Base-by-base conservation (phyloP, 169 alveolate genomes). In the Plasmodium adleri region DNA sequence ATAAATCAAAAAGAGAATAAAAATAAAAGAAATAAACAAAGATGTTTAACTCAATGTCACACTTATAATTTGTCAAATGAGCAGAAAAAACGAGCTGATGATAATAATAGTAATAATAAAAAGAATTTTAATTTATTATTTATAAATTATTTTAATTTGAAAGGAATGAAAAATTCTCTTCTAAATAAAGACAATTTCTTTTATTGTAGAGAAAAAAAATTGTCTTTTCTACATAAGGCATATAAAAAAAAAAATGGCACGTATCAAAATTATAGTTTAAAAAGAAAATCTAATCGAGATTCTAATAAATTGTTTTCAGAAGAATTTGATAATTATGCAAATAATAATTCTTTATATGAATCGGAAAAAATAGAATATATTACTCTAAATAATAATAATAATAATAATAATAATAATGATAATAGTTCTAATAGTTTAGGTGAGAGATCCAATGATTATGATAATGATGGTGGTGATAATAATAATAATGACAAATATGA, bases 121-220 rank as follows among this genome's bases (percentile, higher is more conserved):
- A 73, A 15, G 8, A 15, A 24, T n/a, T 68, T 52, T 12, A 62
- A 75, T n/a, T 6, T 45, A 47, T 62, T 75, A 45, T 75, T 75
- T 52, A 75, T 75, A 45, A 75, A 75, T 54, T 54, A 60, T 32
- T 24, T 56, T 28, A 43, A 47, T 62, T 75, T 63, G 7, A 60
- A 24, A 17, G 6, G 20, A 10, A 62, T 62, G 62, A 60, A 8
- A 9, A 52, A 72, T 22, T 26, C n/a, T 56, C 28, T 60, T 43
- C 45, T 75, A 24, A 75, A 50, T 15, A 70, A 70, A 22, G 52
- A 26, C 9, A 54, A 63, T 10, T 17, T 17, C 28, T 20, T 60
- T 32, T 32, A 32, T 5, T 43, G 28, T 32, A 67, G n/a, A 15
- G n/a, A 67, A 43, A 32, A 67, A 3, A 39, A 67, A 67, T 20